Base-by-base conservation (phyloP, 108 stramenopile genomes). In the Pseudonitzschia multistriata region DNA sequence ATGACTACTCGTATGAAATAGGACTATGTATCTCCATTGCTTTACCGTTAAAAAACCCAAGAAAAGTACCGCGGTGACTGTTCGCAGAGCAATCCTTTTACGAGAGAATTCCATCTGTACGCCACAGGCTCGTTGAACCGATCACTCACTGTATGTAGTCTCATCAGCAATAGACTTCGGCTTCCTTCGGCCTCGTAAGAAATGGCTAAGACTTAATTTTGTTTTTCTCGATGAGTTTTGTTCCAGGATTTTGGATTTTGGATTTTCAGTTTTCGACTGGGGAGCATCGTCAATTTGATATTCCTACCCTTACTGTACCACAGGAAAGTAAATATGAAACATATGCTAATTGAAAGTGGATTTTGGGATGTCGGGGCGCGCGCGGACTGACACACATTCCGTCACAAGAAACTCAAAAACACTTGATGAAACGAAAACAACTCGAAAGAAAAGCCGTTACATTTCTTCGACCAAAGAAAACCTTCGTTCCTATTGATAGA, bases 11-110 rank as follows among this genome's bases (percentile, higher is more conserved):
- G 4, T 2, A 29, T 59, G 57, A 59, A 35, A 17, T 0, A 8
- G 11, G 35, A 59, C 13, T 0, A 35, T 4, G 31, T 5, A 59
- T 59, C 29, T 59, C 57, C 57, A 59, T 59, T 59, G 57, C 33
- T 59, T 33, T 59, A 15, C 33, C 0, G 19, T 19, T 33, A 59
- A 35, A 30, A 24, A n/a, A 2, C 21, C 22, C 2, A 59, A 59
- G 34, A 59, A 17, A 10, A 29, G 19, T 4, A 59, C 21, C 35
- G 57, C 57, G n/a, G 34, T n/a, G 29, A 4, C 19, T 14, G 17
- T 59, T 21, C 57, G 11, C n/a, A 33, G 33, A n/a, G n/a, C 13
- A 33, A 59, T 5, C 57, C 57, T 6, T 59, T 36, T 13, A 30
- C 11, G 7, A 59, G 17, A 59, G 31, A 27, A 30, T n/a, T 35